phyloP scores from a whole-genome alignment of 2,329 filamentous ascomycete species.

The Calonectria ilicicola region DNA sequence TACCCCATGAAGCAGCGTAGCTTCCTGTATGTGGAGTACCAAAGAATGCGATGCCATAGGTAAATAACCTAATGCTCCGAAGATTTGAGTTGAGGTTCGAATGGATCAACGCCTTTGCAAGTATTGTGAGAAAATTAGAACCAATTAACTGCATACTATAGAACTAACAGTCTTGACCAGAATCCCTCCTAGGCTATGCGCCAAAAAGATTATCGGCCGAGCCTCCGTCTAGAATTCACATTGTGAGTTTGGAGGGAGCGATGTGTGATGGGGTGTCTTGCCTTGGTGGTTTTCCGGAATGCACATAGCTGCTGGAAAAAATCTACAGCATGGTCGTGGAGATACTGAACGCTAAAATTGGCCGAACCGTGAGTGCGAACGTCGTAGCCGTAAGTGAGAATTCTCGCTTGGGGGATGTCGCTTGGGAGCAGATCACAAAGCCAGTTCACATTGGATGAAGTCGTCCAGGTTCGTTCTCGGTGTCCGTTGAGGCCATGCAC shows the following conservation, averaged over 20 bases:
- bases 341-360: neutral
- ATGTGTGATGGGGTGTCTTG: neutral
- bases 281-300: neutral
- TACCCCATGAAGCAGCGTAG: neutral
- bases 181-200: neutral
- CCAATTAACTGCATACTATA: neutral
- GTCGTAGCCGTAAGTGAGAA: neutral
- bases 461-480: neutral
- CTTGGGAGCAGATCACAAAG: neutral
- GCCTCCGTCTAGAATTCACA: neutral
- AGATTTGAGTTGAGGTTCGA: neutral
- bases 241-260: neutral
- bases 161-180: neutral
- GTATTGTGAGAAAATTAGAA: neutral
- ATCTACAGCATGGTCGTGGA: neutral
- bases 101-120: neutral
- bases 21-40: neutral
- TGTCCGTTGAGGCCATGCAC: constrained; percentile 1
- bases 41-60: neutral
- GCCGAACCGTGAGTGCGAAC: neutral
- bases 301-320: neutral
- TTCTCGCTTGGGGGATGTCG: neutral
- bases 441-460: neutral
- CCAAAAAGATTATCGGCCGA: neutral
- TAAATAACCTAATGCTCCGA: neutral